Conservation (phyloP, 1,284 basidiomycete genomes). For the Ceratobasidium sp. region DNA sequence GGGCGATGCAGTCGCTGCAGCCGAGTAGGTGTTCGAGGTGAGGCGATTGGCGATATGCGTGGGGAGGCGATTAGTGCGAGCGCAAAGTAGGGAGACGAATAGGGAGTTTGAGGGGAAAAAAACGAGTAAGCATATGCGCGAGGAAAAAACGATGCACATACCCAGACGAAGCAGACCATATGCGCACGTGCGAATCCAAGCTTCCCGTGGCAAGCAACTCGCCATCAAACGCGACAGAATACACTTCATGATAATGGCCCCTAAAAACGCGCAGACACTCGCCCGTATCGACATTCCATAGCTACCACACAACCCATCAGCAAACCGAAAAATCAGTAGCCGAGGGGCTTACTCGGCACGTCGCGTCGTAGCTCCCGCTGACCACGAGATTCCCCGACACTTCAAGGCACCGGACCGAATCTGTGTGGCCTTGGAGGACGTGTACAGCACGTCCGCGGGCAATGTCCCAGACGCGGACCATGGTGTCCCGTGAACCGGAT, state of each 20-base stretch:
- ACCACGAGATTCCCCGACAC: constrained; percentile 81
- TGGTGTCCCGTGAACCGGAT: constrained; percentile 86
- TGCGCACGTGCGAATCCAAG: constrained; percentile 87
- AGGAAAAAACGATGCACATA: constrained; percentile 49
- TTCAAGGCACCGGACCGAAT: constrained; percentile 89
- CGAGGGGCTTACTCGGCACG: constrained; percentile 67
- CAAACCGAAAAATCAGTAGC: background rate
- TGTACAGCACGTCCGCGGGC: constrained; percentile 75
- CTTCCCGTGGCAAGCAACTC: constrained; percentile 84
- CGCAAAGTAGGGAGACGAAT: constrained; percentile 6
- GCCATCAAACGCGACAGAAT: constrained; percentile 93
- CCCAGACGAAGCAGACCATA: constrained; percentile 87
- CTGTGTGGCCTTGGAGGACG: constrained; percentile 78
- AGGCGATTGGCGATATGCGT: background rate
- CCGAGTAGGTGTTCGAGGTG: background rate
- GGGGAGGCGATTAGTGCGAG: no score
- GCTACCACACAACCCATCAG: constrained; percentile 51
- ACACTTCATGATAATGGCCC: constrained; percentile 94
- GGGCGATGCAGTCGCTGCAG: constrained; percentile 75
- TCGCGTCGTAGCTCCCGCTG: constrained; percentile 90
- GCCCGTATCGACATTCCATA: constrained; percentile 86
- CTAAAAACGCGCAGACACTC: constrained; percentile 82
- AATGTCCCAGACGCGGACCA: constrained; percentile 93
- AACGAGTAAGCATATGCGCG: no score
- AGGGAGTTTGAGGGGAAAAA: constrained; percentile 13